Percentiles rank a stretch among this genome's conserved stretches.
Evolutionary conservation across 2,329 filamentous ascomycete genomes (phyloP).

Genomic region (Phoma sp.): DNA sequence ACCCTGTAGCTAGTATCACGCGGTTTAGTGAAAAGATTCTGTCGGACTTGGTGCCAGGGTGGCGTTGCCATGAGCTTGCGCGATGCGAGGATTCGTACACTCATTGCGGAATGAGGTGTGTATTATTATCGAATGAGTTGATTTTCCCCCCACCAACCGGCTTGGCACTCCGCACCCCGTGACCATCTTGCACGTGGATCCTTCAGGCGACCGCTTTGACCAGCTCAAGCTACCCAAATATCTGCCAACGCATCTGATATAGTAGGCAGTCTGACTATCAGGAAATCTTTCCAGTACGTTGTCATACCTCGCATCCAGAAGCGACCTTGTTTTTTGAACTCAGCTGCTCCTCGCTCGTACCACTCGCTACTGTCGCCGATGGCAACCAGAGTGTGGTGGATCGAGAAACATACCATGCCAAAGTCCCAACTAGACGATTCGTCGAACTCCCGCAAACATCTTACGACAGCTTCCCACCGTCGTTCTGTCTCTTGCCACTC

Average conservation of each 20-base stretch:
- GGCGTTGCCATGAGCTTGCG: no score
- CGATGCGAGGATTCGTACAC: no score
- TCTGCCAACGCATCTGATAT: constrained; percentile 19
- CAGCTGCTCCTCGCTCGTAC: not conserved
- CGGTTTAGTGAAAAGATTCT: not conserved
- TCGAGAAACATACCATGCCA: not conserved
- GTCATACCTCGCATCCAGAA: not conserved
- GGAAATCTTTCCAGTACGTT: not conserved
- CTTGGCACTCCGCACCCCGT: no score
- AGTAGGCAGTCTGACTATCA: not conserved
- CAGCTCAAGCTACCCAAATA: no score
- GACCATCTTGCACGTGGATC: no score
- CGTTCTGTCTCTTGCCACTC: not conserved
- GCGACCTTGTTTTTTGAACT: not conserved
- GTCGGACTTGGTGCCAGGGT: no score
- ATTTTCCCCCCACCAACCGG: no score
- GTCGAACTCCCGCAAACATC: not conserved
- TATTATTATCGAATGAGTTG: no score
- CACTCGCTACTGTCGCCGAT: not conserved
- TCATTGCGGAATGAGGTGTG: no score
- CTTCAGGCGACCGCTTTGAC: no score
- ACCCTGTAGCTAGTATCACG: not conserved
- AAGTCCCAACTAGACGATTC: not conserved
- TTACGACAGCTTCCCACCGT: not conserved
- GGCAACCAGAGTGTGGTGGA: not conserved